Evolutionary conservation across 2,329 filamentous ascomycete genomes (phyloP).

Genomic region (Xylaria sp.): DNA sequence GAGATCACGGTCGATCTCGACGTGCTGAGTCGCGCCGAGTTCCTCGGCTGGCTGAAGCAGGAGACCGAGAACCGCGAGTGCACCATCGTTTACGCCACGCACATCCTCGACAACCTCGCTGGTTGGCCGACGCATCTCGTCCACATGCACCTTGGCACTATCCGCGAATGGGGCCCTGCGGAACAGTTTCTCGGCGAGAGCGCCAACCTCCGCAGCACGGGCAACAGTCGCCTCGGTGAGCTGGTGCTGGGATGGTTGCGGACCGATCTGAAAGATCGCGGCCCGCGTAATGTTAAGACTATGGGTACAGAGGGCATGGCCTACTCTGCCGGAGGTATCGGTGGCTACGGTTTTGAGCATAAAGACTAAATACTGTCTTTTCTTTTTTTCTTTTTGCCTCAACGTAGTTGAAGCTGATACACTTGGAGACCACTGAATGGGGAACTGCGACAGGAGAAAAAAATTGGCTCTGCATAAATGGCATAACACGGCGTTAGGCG

Average conservation of each 20-base stretch:
- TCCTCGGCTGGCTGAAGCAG: conserved; percentile 83
- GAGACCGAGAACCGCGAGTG: conserved; percentile 87
- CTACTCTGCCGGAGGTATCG: conserved; percentile 65
- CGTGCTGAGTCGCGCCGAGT: conserved; percentile 83
- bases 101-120: conserved; percentile 94
- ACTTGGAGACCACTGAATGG: neutral
- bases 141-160: conserved; percentile 90
- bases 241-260: conserved; percentile 89
- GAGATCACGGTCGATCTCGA: conserved; percentile 98
- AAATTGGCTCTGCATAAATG: conserved; percentile 14
- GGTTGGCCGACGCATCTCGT: conserved; percentile 96
- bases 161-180: conserved; percentile 86
- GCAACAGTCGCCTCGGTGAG: conserved; percentile 87
- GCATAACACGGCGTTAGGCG: conserved; percentile 35
- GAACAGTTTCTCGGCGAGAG: conserved; percentile 72
- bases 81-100: conserved; percentile 96
- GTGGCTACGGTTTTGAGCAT: conserved; percentile 68
- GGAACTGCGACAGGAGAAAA: neutral
- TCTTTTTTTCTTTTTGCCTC: neutral
- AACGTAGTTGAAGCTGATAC: neutral
- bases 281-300: conserved; percentile 73
- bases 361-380: conserved; percentile 43
- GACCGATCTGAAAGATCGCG: conserved; percentile 80
- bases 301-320: conserved; percentile 72
- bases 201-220: conserved; percentile 56